Conservation (phyloP, 2,329 filamentous ascomycete species). For the Atkinsonella texensis region DNA sequence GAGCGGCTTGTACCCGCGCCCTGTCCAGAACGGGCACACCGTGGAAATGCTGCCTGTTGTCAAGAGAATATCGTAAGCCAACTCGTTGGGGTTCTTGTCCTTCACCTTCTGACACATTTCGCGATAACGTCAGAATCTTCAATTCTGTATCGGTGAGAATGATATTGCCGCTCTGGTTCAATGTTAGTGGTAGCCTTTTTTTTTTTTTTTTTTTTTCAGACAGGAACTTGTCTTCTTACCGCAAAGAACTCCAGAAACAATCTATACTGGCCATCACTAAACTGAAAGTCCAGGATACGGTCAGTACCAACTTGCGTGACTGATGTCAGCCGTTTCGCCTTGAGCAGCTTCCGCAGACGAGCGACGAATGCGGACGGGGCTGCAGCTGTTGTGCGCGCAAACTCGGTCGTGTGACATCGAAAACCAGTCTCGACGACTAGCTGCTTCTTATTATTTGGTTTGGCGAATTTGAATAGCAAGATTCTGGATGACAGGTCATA, state of each 20-base stretch:
- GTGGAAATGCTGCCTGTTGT: conserved; percentile 71
- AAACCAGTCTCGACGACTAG: conserved; percentile 91
- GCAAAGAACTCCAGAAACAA: conserved; percentile 95
- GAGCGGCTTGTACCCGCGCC: conserved; percentile 56
- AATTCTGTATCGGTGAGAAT: conserved; percentile 79
- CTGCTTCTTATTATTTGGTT: conserved; percentile 79
- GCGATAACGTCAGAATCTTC: conserved; percentile 68
- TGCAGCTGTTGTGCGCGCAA: conserved; percentile 73
- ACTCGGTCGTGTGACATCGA: conserved; percentile 86
- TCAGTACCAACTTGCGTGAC: conserved; percentile 86
- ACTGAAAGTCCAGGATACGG: conserved; percentile 80
- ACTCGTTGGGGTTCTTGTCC: conserved; percentile 74
- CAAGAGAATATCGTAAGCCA: conserved; percentile 67
- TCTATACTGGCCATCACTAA: conserved; percentile 81
- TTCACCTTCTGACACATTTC: conserved; percentile 68
- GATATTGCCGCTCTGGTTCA: conserved; percentile 65
- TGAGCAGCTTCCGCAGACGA: conserved; percentile 75
- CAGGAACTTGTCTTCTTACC: conserved; percentile 13
- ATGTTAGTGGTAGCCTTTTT: background rate
- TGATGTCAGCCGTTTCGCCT: conserved; percentile 70
- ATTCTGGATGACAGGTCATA: conserved; percentile 96
- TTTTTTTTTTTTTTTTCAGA: too few species aligned
- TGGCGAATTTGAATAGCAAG: conserved; percentile 88
- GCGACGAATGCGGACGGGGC: conserved; percentile 78
- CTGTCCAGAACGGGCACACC: conserved; percentile 65